These are phyloP conservation scores for Geotrichum macrosporum DNA, from an alignment of 1,139 yeast species.

Conservation along the genomic window DNA sequence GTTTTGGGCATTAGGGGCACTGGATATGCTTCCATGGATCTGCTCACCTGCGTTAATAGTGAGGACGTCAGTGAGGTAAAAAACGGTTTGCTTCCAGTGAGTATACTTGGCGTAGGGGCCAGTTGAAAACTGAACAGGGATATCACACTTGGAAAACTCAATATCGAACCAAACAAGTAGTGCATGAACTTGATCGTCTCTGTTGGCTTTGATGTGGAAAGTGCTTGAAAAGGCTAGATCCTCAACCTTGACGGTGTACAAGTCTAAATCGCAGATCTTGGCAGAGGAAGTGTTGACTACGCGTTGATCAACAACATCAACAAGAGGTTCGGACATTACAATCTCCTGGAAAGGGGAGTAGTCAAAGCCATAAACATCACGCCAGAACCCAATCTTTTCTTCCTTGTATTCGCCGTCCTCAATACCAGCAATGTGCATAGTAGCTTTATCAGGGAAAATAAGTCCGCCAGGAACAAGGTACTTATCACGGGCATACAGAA, in stretches of 20 bases:
- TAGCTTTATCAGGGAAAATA: conserved; percentile 92
- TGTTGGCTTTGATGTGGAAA: conserved; percentile 66
- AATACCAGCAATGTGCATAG: conserved; percentile 85
- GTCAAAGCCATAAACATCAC: conserved; percentile 94
- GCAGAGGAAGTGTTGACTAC: conserved; percentile 70
- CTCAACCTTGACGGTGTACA: conserved; percentile 80
- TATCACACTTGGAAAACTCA: conserved; percentile 57
- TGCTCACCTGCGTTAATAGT: conserved; percentile 73
- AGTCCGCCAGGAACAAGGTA: conserved; percentile 84
- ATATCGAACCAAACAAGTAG: conserved; percentile 93
- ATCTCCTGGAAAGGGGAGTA: conserved; percentile 66
- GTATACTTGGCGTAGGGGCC: conserved; percentile 47
- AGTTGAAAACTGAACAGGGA: conserved; percentile 42
- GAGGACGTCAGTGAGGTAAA: conserved; percentile 79
- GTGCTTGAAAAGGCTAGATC: conserved; percentile 69
- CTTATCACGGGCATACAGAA: conserved; percentile 86
- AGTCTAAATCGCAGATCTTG: conserved; percentile 75
- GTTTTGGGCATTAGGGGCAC: conserved; percentile 70
- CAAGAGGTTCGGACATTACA: conserved; percentile 91
- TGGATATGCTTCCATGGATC: conserved; percentile 65
- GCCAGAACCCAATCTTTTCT: conserved; percentile 93
- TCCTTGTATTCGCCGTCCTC: conserved; percentile 94
- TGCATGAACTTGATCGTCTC: conserved; percentile 83
- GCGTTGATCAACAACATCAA: conserved; percentile 81
- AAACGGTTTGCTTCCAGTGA: conserved; percentile 94